These are phyloP conservation scores for Alternaria arborescens DNA, from an alignment of 2,329 filamentous ascomycete genomes.

Conservation along the genomic window DNA sequence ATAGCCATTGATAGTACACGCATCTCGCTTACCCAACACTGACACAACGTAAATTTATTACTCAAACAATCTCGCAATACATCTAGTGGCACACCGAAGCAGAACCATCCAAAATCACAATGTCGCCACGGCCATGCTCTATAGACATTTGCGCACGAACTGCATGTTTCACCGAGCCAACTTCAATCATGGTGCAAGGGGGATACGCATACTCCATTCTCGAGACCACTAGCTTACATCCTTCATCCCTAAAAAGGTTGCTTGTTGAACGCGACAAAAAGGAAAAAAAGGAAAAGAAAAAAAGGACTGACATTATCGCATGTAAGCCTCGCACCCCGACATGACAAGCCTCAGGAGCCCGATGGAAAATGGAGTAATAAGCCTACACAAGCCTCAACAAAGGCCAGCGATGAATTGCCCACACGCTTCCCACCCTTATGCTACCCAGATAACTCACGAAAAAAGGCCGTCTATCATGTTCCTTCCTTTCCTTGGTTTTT, in stretches of 20 bases:
- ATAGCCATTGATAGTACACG: not conserved
- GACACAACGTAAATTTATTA: not conserved
- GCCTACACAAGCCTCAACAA: constrained; percentile 5
- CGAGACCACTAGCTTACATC: constrained; percentile 36
- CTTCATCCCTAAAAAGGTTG: constrained; percentile 27
- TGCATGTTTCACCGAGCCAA: not conserved
- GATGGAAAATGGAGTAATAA: constrained; percentile 11
- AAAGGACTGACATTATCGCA: constrained; percentile 40
- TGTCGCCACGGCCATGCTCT: not conserved
- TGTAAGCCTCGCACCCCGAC: constrained; percentile 18
- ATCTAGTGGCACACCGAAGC: too few species aligned
- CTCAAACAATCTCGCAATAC: not conserved
- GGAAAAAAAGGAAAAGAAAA: constrained; percentile 20
- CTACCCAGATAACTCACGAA: constrained; percentile 19
- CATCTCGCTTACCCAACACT: not conserved
- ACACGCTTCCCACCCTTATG: constrained; percentile 9
- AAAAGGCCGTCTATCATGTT: constrained; percentile 35
- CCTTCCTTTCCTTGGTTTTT: constrained; percentile 21
- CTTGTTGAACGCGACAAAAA: constrained; percentile 35
- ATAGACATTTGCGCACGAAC: not conserved
- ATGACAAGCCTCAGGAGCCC: constrained; percentile 23
- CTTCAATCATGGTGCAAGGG: not conserved
- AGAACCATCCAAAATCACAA: not conserved
- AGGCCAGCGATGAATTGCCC: constrained; percentile 16
- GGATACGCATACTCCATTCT: constrained; percentile 26